Evolutionary conservation across 805 yeast species (phyloP), one percentile per base, ranked within the genome.

Genomic region (Teunomyces stri): DNA sequence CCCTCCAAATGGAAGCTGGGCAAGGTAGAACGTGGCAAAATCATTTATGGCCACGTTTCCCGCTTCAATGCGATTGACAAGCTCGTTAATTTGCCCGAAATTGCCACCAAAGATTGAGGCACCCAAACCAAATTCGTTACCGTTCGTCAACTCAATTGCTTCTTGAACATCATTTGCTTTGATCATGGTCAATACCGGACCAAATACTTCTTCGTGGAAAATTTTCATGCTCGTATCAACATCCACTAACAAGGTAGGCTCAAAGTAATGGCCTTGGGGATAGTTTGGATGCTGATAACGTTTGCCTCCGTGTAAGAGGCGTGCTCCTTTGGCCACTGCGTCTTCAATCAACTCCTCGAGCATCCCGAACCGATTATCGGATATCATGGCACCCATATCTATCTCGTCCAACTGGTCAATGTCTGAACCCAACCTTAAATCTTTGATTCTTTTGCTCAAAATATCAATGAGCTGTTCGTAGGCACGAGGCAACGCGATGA

Each of bases 1-100:
- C 27, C 99, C 99, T 46, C 99, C 99, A 69, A 94, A 94, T 28
- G 99, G 99, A 56, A 94, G 75, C 68, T 94, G 99, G 55, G 97
- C 91, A 30, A 94, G 89, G 60, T 91, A 89, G 61, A 83, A 94
- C 0, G 98, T 92, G 6, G 98, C 99, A 74, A 94, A 94, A 70
- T 94, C 99, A 65, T 94, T 94, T 51, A 94, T 88, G 6, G 99
- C 97, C 41, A 94, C 96, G 61, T 91, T 94, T 20, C 99, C 99
- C 37, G 91, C 78, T 31, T 82, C 76, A 55, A 94, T 66, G 6
- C 69, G 64, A 55, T 82, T 74, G 10, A 91, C 87, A 27, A 89
- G 81, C 42, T 70, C 68, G 58, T 82, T 80, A 49, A 90, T 78
- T 44, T 76, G 79, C 5, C 64, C 57, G 61, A 79, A 79, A 56